A percentile compares a stretch with the other conserved stretches of the same genome.
These are phyloP conservation scores for Begonia peltatifolia DNA, from an alignment of 306 rosid species.

Conservation along the genomic window DNA sequence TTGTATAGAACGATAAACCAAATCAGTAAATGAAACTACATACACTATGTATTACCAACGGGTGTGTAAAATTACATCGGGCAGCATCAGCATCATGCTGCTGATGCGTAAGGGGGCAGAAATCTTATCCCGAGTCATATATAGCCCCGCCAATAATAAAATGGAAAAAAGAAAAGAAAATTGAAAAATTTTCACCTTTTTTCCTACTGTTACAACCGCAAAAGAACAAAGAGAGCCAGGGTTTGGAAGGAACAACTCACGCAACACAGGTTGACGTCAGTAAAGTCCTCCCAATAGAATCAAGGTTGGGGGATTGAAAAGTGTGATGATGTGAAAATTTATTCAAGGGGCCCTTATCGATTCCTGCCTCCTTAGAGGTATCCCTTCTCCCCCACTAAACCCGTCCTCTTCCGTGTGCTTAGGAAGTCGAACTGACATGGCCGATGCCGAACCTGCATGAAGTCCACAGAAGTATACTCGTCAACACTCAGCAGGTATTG, in stretches of 20 bases:
- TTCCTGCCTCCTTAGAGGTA: constrained; percentile 93
- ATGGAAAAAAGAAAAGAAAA: constrained; percentile 18
- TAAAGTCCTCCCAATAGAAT: constrained; percentile 20
- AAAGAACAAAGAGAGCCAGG: not conserved
- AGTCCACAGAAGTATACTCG: not conserved
- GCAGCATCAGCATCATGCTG: not conserved
- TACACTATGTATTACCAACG: not conserved
- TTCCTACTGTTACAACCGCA: constrained; percentile 10
- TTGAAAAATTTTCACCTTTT: constrained; percentile 24
- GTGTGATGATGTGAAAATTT: constrained; percentile 8
- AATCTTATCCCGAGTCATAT: constrained; percentile 31
- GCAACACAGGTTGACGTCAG: constrained; percentile 22
- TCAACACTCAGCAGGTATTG: not conserved
- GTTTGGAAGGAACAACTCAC: constrained; percentile 14
- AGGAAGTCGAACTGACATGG: constrained; percentile 34
- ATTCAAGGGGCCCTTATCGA: constrained; percentile 36
- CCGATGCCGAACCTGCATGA: constrained; percentile 31
- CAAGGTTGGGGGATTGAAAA: constrained; percentile 8
- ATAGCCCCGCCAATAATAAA: constrained; percentile 14
- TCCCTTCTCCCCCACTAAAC: constrained; percentile 50
- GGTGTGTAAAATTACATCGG: not conserved
- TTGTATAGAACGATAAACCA: no score
- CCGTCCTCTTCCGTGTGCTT: constrained; percentile 80
- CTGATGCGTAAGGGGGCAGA: constrained; percentile 3
- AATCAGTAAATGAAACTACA: not conserved